phyloP scores from a whole-genome alignment of 1,284 basidiomycete genomes.

The Pterulicium gracile region DNA sequence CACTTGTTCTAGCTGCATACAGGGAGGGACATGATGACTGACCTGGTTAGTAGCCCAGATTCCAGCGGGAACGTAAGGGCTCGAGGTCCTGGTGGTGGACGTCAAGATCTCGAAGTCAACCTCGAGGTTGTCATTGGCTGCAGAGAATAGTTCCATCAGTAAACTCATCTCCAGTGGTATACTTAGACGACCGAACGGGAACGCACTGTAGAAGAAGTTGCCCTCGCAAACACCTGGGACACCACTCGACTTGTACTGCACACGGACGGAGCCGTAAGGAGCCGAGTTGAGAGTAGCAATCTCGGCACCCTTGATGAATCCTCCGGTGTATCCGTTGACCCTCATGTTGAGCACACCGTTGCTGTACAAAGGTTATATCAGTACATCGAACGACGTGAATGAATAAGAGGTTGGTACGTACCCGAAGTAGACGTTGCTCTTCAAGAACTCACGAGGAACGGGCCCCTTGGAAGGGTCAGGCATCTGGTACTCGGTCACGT shows the following conservation, averaged over 20 bases:
- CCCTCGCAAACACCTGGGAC: slow-evolving; percentile 23
- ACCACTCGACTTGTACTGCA: slow-evolving; percentile 21
- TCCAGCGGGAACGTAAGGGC: slow-evolving; percentile 18
- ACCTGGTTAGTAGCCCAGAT: slow-evolving; percentile 27
- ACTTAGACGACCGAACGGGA: too few species aligned
- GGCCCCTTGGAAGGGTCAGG: slow-evolving; percentile 10
- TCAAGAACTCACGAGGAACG: slow-evolving; percentile 16
- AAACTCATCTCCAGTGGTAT: too few species aligned
- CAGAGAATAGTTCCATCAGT: not conserved
- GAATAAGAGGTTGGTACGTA: not conserved
- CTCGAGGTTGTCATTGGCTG: slow-evolving; percentile 20
- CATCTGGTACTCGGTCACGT: slow-evolving; percentile 18
- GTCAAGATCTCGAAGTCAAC: slow-evolving; percentile 24
- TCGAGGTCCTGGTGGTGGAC: slow-evolving; percentile 17
- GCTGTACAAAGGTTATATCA: not conserved
- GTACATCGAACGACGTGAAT: not conserved
- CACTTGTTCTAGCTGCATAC: not conserved
- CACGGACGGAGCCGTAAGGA: slow-evolving; percentile 22
- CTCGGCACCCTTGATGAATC: slow-evolving; percentile 18
- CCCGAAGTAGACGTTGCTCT: slow-evolving; percentile 18
- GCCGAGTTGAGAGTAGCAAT: slow-evolving; percentile 17
- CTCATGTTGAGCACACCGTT: slow-evolving; percentile 21
- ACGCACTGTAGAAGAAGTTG: slow-evolving; percentile 22
- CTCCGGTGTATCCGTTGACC: slow-evolving; percentile 21
- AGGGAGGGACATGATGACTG: not conserved